phyloP scores from a whole-genome alignment of 2,329 filamentous ascomycete species.

The Daldinia sp. region DNA sequence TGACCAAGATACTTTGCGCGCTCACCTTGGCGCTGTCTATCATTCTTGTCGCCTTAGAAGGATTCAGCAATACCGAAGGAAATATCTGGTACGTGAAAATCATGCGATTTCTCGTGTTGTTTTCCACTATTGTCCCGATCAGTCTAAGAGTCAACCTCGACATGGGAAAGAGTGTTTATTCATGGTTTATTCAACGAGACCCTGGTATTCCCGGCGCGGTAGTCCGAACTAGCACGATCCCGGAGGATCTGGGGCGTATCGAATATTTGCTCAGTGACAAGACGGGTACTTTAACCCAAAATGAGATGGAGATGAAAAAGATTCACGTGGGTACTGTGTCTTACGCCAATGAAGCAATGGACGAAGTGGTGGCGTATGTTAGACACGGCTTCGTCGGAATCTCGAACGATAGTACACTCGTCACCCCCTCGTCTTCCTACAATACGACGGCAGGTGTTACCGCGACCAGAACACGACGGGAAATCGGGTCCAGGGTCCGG shows the following conservation, averaged over 20 bases:
- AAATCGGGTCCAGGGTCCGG: constrained; percentile 92
- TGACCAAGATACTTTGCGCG: constrained; percentile 95
- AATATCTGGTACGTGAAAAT: constrained; percentile 94
- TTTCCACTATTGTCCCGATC: constrained; percentile 99
- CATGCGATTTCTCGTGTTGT: constrained; percentile 96
- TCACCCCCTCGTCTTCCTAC: constrained; percentile 81
- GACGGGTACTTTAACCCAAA: constrained; percentile 97
- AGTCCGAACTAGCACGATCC: constrained; percentile 96
- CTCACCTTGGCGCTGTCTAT: constrained; percentile 89
- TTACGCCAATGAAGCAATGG: constrained; percentile 98
- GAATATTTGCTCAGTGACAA: constrained; percentile 98
- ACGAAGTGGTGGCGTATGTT: constrained; percentile 90
- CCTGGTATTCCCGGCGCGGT: constrained; percentile 90
- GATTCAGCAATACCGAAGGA: constrained; percentile 75
- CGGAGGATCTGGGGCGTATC: constrained; percentile 93
- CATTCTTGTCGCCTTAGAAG: constrained; percentile 87
- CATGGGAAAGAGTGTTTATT: constrained; percentile 96
- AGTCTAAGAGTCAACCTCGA: constrained; percentile 96
- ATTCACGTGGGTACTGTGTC: constrained; percentile 98
- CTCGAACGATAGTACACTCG: constrained; percentile 64
- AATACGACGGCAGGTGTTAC: constrained; percentile 69
- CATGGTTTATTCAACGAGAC: constrained; percentile 93
- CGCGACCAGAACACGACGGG: constrained; percentile 86
- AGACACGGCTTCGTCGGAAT: constrained; percentile 78
- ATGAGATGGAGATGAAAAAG: constrained; percentile 99